Conservation (phyloP, 2,329 filamentous ascomycete genomes). For the Penicillium italicum region DNA sequence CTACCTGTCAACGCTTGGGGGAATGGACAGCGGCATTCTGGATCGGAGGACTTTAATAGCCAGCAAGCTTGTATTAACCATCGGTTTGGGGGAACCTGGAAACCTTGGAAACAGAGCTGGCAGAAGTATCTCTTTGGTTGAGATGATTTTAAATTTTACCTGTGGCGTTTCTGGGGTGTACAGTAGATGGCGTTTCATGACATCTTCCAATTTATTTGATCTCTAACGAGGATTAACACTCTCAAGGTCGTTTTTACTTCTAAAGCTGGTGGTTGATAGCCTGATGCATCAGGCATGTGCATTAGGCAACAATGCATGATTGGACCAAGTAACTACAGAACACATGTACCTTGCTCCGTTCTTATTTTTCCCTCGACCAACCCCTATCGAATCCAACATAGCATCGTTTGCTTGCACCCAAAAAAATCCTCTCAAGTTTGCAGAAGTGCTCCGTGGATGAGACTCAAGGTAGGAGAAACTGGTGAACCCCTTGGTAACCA, state of each 20-base stretch:
- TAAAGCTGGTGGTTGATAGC: not conserved
- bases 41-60: conserved; percentile 26
- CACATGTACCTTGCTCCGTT: not conserved
- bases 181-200: not conserved
- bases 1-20: conserved; percentile 67
- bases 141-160: not conserved
- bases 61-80: conserved; percentile 35
- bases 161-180: not conserved
- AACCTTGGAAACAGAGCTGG: conserved; percentile 36
- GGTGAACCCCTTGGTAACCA: not conserved
- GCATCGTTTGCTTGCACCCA: not conserved
- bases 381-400: not conserved
- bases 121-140: conserved; percentile 30
- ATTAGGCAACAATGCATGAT: not conserved
- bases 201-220: not conserved
- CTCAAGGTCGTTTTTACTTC: not conserved
- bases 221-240: not conserved
- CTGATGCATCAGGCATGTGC: not conserved
- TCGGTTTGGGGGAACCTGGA: conserved; percentile 35
- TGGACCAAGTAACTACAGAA: not conserved
- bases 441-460: too few relatives aligned
- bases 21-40: conserved; percentile 36
- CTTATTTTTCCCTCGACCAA: too few relatives aligned
- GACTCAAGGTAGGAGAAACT: not conserved
- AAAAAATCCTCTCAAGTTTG: not conserved